Conservation (phyloP, 108 stramenopile species). For the Asterionellopsis glacialis region DNA sequence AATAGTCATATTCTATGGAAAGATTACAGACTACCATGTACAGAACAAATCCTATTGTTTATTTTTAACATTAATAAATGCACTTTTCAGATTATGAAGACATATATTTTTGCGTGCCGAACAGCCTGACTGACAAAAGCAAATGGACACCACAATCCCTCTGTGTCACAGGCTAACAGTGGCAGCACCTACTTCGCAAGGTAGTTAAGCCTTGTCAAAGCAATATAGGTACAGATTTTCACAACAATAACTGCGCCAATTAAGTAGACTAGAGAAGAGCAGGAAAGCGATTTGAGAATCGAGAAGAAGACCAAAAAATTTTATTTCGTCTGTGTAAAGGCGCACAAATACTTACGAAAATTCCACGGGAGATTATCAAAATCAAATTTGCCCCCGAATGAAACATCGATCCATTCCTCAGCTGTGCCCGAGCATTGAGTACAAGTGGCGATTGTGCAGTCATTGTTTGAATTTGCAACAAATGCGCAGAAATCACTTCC, state of each 20-base stretch:
- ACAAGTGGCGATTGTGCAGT: constrained; percentile 1
- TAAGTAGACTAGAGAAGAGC: constrained; percentile 25
- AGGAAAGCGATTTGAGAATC: too few relatives aligned
- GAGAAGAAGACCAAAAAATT: too few relatives aligned
- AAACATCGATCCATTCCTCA: constrained; percentile 51
- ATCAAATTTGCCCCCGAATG: constrained; percentile 48
- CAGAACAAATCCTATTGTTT: background rate
- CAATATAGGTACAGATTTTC: constrained; percentile 35
- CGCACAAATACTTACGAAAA: background rate
- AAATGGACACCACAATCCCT: too few relatives aligned
- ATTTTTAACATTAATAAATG: background rate
- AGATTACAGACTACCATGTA: background rate
- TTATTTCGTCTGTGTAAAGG: too few relatives aligned
- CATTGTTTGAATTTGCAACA: constrained; percentile 14
- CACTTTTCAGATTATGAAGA: too few relatives aligned
- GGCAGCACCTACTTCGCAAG: constrained; percentile 22
- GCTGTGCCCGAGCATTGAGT: constrained; percentile 46
- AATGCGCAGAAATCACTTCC: constrained; percentile 39
- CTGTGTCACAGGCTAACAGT: background rate
- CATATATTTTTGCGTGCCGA: too few relatives aligned
- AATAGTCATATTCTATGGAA: background rate
- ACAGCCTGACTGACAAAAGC: too few relatives aligned
- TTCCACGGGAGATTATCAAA: constrained; percentile 43
- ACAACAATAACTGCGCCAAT: constrained; percentile 32
- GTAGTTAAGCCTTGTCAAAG: constrained; percentile 45